Evolutionary conservation across 495 filamentous ascomycete genomes (phyloP), one percentile per base, ranked within the genome.

Genomic region (Tetracladium marchalianum): DNA sequence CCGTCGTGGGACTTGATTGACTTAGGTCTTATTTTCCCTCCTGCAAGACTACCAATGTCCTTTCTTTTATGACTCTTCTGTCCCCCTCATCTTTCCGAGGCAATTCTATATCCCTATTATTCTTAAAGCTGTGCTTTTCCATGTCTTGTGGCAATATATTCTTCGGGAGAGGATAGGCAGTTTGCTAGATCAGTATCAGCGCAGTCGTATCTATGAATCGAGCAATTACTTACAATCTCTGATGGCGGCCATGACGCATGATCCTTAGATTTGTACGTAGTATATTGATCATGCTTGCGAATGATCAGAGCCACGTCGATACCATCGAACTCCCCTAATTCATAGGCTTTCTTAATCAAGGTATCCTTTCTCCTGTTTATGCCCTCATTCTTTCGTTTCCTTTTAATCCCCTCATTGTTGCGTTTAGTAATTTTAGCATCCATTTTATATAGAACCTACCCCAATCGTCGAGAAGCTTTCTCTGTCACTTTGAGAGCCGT

Each of bases 301-400:
- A 52, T 52, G 13, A 47, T 41, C 22, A 47, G 50, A 47, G 44
- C 39, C 19, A 52, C 31, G 19, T 52, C 39, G 13, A 52, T 47
- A 47, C 39, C 24, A 47, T 52, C 32, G 44, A 52, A 52, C 31
- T 52, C 39, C 39, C 39, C 39, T 52, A 52, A 52, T 47, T 47
- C 15, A 47, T 46, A 52, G 4, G 41, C 40, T 42, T 53, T 48
- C 44, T 44, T 53, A 35, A 48, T 44, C 15, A 53, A 48, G n/a
- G 27, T 49, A 39, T 53, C 40, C 27, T 53, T 43, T 43, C 51
- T 54, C 39, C 33, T 49, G 18, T 43, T 44, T 47, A 55, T 43
- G 17, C 44, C 34, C 22, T 47, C 24, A 18, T 51, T 50, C 36
- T 50, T 35, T 48, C 39, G 31, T 19, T 53, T 44, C 35, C 34